Base-by-base conservation (phyloP, 2,329 filamentous ascomycete species). In the Hymenoscyphus linearis region DNA sequence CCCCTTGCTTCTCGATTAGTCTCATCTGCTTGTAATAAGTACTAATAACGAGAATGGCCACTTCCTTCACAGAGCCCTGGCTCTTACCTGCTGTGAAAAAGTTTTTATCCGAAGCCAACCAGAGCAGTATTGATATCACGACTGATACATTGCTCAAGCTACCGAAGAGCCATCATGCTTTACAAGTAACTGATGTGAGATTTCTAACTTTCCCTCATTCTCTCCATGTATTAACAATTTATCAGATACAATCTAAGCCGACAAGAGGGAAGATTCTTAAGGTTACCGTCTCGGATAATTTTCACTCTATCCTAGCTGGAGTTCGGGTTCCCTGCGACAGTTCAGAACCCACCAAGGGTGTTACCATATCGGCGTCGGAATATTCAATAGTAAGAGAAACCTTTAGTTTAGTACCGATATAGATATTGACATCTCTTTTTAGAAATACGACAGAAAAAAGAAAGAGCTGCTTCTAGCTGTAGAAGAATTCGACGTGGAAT, bases 401-500 rank as follows among this genome's bases (percentile, higher is more conserved):
- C 4, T n/a, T 2, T 47, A 13, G 22, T 47, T 22, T 10, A 12
- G 18, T 47, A 22, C 40, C n/a, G 6, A 22, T 6, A 3, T 22
- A 10, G 10, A 22, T 22, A n/a, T 47, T 47, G 7, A 47, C 18
- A 7, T 16, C n/a, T 47, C 40, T 47, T 47, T 22, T 47, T 22
- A 47, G 40, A 47, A 2, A 47, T 47, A 25, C 40, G n/a, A 47
- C 4, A 36, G 55, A 52, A 47, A 35, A 25, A 35, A 22, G 35
- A 31, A 58, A 12, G 53, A 50, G 18, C 54, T 73, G 36, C 59
- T 62, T 12, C 60, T 74, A 4, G 63, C 64, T 25, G 64, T 73
- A 13, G 54, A 60, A 34, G 55, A 66, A 4, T 71, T 72, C 57
- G 64, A 66, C n/a, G 34, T 65, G 52, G 72, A 72, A 4, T 67